These are phyloP conservation scores for Pseudomonodictys pantanalensis DNA, from an alignment of 495 filamentous ascomycete species.

Conservation along the genomic window DNA sequence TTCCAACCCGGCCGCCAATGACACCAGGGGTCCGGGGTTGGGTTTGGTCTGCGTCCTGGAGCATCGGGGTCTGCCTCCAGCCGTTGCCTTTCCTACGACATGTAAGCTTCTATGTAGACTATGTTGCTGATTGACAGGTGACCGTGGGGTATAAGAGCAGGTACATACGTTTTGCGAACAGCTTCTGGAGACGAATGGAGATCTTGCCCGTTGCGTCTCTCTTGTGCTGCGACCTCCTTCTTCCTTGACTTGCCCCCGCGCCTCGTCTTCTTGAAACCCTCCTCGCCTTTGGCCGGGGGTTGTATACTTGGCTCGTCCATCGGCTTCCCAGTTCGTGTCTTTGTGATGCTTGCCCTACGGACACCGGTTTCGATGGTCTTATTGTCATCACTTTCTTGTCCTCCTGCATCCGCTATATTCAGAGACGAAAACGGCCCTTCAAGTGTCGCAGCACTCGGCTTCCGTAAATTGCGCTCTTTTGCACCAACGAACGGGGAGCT, in stretches of 20 bases:
- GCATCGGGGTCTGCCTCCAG: slow-evolving; percentile 80
- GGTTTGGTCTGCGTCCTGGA: slow-evolving; percentile 49
- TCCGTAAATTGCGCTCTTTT: slow-evolving; percentile 20
- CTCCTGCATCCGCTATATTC: slow-evolving; percentile 31
- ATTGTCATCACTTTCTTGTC: slow-evolving; percentile 25
- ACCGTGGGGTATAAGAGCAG: not conserved
- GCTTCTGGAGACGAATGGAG: slow-evolving; percentile 29
- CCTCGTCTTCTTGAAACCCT: slow-evolving; percentile 15
- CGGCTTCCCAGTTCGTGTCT: slow-evolving; percentile 32
- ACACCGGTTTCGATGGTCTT: slow-evolving; percentile 5
- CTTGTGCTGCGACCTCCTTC: slow-evolving; percentile 26
- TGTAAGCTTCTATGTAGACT: slow-evolving; percentile 37
- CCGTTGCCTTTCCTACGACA: slow-evolving; percentile 51
- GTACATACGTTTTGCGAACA: slow-evolving; percentile 26
- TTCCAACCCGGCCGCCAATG: slow-evolving; percentile 29
- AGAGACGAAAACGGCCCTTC: slow-evolving; percentile 34
- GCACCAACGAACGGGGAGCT: slow-evolving; percentile 37
- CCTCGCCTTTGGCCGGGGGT: slow-evolving; percentile 9
- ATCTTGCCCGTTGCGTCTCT: slow-evolving; percentile 27
- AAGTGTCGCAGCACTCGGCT: slow-evolving; percentile 33
- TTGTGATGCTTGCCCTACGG: slow-evolving; percentile 29
- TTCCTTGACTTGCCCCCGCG: slow-evolving; percentile 28
- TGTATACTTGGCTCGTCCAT: slow-evolving; percentile 28
- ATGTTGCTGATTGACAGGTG: not conserved
- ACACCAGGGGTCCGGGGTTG: slow-evolving; percentile 31